A percentile compares a stretch with the other conserved stretches of the same genome.
Evolutionary conservation across 2,329 filamentous ascomycete species (phyloP).

Genomic region (Monilinia laxa): DNA sequence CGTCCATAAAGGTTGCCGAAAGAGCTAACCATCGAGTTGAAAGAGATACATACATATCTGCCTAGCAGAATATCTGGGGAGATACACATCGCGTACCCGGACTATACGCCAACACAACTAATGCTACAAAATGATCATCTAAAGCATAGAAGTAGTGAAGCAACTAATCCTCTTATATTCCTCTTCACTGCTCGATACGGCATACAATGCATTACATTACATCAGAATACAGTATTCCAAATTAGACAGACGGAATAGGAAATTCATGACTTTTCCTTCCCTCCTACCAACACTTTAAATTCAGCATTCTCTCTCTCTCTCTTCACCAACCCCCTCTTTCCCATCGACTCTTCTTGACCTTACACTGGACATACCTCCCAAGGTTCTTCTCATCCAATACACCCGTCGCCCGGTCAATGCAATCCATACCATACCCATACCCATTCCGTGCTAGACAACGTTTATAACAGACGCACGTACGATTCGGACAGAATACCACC

Average conservation of each 20-base stretch:
- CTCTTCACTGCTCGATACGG: neutral
- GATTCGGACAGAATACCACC: constrained; percentile 11
- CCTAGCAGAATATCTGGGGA: neutral
- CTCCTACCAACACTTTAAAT: too few species aligned
- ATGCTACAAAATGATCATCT: neutral
- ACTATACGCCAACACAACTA: neutral
- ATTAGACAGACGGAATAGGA: neutral
- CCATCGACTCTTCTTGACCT: too few species aligned
- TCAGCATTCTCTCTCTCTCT: neutral
- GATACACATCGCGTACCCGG: neutral
- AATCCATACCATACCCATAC: neutral
- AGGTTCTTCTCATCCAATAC: neutral
- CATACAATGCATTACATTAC: neutral
- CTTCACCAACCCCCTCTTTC: neutral
- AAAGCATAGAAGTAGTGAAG: neutral
- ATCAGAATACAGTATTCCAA: neutral
- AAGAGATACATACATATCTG: too few species aligned
- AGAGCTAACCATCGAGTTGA: neutral
- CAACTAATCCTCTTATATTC: neutral
- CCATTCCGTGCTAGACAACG: too few species aligned
- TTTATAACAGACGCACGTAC: neutral
- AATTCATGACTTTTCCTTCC: neutral
- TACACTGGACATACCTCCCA: too few species aligned
- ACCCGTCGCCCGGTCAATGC: neutral
- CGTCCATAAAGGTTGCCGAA: neutral